phyloP scores from a whole-genome alignment of 495 filamentous ascomycete genomes.

The Chaetomium cochliodes region DNA sequence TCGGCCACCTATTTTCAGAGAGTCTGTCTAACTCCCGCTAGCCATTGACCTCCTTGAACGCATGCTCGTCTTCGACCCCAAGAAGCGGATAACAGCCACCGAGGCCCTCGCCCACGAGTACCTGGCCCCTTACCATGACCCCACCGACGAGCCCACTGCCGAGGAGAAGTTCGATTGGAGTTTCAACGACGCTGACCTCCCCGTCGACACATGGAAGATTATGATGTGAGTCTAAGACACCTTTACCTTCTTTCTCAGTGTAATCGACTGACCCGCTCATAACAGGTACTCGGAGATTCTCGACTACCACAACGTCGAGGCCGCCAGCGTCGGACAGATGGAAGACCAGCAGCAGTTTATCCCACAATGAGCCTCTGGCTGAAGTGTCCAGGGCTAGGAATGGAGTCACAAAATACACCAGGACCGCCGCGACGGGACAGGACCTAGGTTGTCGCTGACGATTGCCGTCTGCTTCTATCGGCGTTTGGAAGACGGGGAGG shows the following conservation, averaged over 20 bases:
- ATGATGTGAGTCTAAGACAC: conserved; percentile 75
- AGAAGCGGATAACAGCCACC: conserved; percentile 80
- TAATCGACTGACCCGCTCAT: neutral
- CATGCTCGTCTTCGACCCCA: conserved; percentile 97
- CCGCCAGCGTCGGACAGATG: conserved; percentile 38
- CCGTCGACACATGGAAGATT: conserved; percentile 99
- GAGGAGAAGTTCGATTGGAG: conserved; percentile 99
- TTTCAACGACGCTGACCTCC: conserved; percentile 98
- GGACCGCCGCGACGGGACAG: neutral
- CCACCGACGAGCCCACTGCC: conserved; percentile 90
- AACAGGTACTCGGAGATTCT: conserved; percentile 97
- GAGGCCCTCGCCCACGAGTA: conserved; percentile 89
- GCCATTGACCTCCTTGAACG: conserved; percentile 91
- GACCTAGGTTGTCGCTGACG: neutral
- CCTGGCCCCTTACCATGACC: conserved; percentile 94
- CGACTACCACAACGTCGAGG: conserved; percentile 95
- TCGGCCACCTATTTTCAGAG: neutral
- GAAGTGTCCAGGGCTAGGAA: neutral
- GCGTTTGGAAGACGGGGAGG: conserved; percentile 12
- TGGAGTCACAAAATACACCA: neutral
- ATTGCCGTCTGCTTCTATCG: neutral
- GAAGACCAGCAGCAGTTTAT: conserved; percentile 31
- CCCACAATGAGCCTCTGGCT: conserved; percentile 4
- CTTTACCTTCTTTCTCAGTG: neutral
- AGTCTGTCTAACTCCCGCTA: conserved; percentile 35